Base-by-base conservation (phyloP, 2,329 filamentous ascomycete species). In the Fonsecaea pugnacius region DNA sequence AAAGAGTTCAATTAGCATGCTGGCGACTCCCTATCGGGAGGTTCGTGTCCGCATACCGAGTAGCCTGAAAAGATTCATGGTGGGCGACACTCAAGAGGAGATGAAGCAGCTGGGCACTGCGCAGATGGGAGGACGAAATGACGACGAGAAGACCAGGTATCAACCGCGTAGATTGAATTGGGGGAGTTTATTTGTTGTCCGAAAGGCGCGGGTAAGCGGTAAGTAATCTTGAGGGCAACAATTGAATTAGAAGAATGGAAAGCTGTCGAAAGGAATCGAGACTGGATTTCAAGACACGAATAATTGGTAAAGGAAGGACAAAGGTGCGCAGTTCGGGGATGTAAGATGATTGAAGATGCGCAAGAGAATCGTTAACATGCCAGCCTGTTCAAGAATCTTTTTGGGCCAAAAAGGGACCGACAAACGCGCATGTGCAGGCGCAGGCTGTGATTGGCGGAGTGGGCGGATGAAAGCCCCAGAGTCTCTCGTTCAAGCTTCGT, bases 41-140 rank as follows among this genome's bases (percentile, higher is more conserved):
- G 61, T 73, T 61, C 73, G 71, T 60, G 63, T 50, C 30, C 48
- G 50, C 82, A 66, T 80, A 90, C 88, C 88, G 75, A 87, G 75
- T 73, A 90, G 78, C 73, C 88, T 80, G 80, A 91, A 91, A 75
- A 89, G 80, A 79, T 90, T 91, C 87, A 90, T 89, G 71, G 68
- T 84, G 76, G 71, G 59, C 59, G 52, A 56, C 32, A 9, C 14
- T 52, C 51, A 60, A 32, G 8, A 1, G 50, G 18, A n/a, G n/a
- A 38, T 33, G 27, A 35, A 35, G 65, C 65, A 69, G 63, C 66
- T 38, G 55, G 32, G 35, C 43, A 59, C 69, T 63, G 67, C 69
- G 27, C 48, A 16, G 33, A 32, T 27, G n/a, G 55, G 55, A 35
- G n/a, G 55, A 48, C 33, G 38, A 21, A 32, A 14, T 46, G 9